Conservation (phyloP, 257 asterid genomes). For the Capsicum rhomboideum region DNA sequence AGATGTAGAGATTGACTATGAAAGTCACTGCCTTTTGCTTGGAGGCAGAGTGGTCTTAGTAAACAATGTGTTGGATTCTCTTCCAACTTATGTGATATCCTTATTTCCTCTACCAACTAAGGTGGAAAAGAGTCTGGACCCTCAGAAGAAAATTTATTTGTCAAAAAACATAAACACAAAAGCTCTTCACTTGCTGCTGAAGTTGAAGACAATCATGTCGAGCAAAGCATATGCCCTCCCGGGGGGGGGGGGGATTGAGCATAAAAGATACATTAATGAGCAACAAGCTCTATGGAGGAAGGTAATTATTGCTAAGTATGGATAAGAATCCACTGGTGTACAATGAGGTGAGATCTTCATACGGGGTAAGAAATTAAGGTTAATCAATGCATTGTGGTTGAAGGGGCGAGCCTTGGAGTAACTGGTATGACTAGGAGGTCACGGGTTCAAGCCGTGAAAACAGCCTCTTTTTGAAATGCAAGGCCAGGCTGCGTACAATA, state of each 20-base stretch:
- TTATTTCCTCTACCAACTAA: not conserved
- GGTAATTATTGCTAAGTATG: not conserved
- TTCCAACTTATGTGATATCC: not conserved
- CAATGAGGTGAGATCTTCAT: not conserved
- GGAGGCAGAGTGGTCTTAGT: not conserved
- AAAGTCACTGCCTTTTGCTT: not conserved
- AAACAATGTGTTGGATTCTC: not conserved
- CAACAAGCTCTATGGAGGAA: not conserved
- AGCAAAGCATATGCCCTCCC: not conserved
- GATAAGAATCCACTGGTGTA: not conserved
- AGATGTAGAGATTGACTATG: not conserved
- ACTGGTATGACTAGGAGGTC: no score
- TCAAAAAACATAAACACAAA: not conserved
- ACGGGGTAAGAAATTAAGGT: not conserved
- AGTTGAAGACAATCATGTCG: not conserved
- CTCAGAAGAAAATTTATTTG: not conserved
- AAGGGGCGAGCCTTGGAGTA: no score
- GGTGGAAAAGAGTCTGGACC: not conserved
- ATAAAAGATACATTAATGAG: not conserved
- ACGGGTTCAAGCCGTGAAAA: no score
- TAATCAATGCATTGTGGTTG: not conserved
- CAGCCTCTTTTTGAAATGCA: no score
- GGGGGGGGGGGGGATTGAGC: not conserved
- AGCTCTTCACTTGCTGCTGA: not conserved
- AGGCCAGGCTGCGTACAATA: no score